phyloP scores from a whole-genome alignment of 768 basidiomycete genomes.

The Termitomyces sp. region DNA sequence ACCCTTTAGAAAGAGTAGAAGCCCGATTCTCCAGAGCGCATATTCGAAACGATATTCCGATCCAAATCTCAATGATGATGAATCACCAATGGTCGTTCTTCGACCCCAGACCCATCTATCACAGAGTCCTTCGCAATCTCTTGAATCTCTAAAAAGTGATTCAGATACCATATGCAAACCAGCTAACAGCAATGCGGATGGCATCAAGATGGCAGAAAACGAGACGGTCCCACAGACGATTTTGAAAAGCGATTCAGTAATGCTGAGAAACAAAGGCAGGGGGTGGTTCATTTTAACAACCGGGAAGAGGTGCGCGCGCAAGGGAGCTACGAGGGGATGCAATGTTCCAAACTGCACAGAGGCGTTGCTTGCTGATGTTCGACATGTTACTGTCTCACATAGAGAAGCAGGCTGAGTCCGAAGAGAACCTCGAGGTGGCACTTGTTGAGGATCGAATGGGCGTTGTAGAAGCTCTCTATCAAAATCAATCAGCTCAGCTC shows the following conservation, averaged over 20 bases:
- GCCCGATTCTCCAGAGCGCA: too few species aligned
- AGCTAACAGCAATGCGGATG: neutral
- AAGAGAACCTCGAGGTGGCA: neutral
- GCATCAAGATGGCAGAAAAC: neutral
- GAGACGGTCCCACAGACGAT: neutral
- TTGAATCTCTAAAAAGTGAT: too few species aligned
- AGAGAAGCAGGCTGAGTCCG: neutral
- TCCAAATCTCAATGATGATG: too few species aligned
- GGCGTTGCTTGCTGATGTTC: neutral
- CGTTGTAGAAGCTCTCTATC: neutral
- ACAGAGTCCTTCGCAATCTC: too few species aligned
- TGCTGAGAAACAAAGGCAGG: neutral
- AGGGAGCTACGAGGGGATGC: neutral
- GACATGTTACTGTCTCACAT: neutral
- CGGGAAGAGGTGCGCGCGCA: neutral
- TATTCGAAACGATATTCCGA: too few species aligned
- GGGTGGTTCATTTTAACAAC: neutral
- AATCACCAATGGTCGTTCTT: too few species aligned
- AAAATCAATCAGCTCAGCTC: neutral
- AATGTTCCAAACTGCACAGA: neutral
- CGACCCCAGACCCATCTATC: too few species aligned
- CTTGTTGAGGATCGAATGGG: neutral
- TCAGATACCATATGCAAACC: too few species aligned
- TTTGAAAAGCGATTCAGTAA: neutral
- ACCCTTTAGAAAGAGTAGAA: too few species aligned